phyloP scores from a whole-genome alignment of 257 asterid genomes.

The Solanum piurae region DNA sequence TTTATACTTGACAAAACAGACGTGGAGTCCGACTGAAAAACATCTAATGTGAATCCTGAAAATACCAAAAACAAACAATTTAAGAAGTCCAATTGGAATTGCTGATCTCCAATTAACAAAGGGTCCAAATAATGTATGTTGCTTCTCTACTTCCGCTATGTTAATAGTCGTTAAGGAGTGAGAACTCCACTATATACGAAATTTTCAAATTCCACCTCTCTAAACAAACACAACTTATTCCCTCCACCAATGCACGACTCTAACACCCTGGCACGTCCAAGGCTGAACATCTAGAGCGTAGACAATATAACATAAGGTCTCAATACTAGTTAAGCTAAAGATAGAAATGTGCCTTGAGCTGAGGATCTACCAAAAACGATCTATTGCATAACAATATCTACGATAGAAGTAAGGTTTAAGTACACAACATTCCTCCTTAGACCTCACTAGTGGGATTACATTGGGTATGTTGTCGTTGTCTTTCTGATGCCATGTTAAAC shows the following conservation, averaged over 20 bases:
- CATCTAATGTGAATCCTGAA: neutral
- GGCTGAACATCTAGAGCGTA: neutral
- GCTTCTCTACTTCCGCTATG: neutral
- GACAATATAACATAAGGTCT: neutral
- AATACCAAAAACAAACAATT: neutral
- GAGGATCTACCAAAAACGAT: neutral
- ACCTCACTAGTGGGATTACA: neutral
- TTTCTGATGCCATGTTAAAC: neutral
- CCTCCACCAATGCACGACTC: neutral
- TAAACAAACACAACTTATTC: neutral
- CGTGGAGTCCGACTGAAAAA: constrained; percentile 32
- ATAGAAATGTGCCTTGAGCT: neutral
- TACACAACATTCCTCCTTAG: neutral
- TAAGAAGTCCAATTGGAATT: neutral
- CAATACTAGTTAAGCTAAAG: neutral
- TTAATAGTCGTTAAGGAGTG: neutral
- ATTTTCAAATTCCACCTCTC: neutral
- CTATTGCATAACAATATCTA: too few species aligned
- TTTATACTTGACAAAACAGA: constrained; percentile 64
- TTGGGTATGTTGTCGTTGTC: neutral
- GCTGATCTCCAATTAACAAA: neutral
- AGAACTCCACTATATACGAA: neutral
- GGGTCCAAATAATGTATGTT: neutral
- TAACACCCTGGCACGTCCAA: neutral
- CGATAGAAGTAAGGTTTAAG: neutral